Base-by-base conservation (phyloP, 2,329 filamentous ascomycete genomes). In the Rachicladosporium sp. region DNA sequence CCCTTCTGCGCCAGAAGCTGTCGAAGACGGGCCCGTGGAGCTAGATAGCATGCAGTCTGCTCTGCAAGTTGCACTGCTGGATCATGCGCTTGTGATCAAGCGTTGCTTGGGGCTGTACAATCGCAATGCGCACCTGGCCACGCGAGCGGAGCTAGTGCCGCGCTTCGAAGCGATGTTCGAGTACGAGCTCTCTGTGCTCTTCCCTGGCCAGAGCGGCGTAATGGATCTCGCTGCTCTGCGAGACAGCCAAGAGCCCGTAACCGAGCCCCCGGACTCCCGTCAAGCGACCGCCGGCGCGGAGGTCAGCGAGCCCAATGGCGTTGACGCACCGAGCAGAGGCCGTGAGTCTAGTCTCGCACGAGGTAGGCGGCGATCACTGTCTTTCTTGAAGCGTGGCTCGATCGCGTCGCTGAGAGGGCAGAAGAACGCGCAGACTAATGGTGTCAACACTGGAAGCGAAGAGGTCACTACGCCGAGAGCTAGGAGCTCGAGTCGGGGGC, bases 41-140 rank as follows among this genome's bases (percentile, higher is more conserved):
- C 52, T 66, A 19, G 69, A 71, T 47, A 65, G 67, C 2, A 71
- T 87, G 51, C 80, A 93, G 48, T 84, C 75, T 36, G 84, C 87
- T 1, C 77, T 96, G 48, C 82, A 81, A 54, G 82, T 88, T 58
- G 83, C 86, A 1, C 70, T 96, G 23, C 73, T 93, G 32, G 89
- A 96, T 53, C 88, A 96, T 59, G 85, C 86, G 2, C 73, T 93
- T 43, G 80, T 85, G 59, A 78, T 96, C 51, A 87, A 89, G 64
- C 78, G 85, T 47, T 89, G 85, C 52, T 62, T 96, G 6, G 46
- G 69, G 69, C 59, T 71, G 72, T 43, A 76, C 73, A 59, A 77
- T 70, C 65, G 72, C 61, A 31, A 76, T 74, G 59, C 75, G 68
- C 59, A 70, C 65, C 60, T 76, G 74, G 58, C 68, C 61, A 50